phyloP scores from a whole-genome alignment of 2,329 filamentous ascomycete genomes.

The Curvularia spicifera region DNA sequence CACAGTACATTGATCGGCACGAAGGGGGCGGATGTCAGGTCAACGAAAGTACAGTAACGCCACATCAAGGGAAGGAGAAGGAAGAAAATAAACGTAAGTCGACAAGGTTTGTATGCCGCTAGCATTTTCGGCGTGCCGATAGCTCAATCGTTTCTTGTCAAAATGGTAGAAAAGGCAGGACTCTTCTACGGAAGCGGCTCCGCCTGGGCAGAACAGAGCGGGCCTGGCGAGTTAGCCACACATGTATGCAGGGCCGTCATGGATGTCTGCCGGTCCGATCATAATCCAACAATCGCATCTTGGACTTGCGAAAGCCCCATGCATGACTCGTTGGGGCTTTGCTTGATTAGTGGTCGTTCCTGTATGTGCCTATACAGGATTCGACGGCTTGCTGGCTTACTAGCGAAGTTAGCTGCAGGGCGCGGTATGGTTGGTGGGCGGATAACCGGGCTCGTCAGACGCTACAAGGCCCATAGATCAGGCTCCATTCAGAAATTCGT shows the following conservation, averaged over 20 bases:
- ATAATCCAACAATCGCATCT: background rate
- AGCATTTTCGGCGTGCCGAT: background rate
- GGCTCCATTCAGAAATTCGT: constrained; percentile 12
- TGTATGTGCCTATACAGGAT: constrained; percentile 3
- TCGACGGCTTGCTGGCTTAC: background rate
- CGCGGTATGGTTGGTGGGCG: constrained; percentile 1
- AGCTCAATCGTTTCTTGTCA: background rate
- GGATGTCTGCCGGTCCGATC: background rate
- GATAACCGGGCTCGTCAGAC: constrained; percentile 4
- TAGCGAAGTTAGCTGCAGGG: no score
- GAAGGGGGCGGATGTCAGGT: no score
- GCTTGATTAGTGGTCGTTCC: background rate
- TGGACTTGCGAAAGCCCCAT: background rate
- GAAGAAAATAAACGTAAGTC: background rate
- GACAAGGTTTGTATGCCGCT: background rate
- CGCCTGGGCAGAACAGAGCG: background rate
- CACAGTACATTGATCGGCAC: background rate
- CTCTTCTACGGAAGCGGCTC: background rate
- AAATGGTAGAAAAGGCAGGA: background rate
- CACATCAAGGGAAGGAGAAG: no score
- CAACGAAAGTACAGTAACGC: no score
- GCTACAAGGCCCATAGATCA: background rate
- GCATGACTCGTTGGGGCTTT: background rate
- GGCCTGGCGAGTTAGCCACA: background rate
- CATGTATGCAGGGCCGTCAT: background rate